Evolutionary conservation across 2,329 filamentous ascomycete genomes (phyloP).

Genomic region (Fusarium tuaranense): DNA sequence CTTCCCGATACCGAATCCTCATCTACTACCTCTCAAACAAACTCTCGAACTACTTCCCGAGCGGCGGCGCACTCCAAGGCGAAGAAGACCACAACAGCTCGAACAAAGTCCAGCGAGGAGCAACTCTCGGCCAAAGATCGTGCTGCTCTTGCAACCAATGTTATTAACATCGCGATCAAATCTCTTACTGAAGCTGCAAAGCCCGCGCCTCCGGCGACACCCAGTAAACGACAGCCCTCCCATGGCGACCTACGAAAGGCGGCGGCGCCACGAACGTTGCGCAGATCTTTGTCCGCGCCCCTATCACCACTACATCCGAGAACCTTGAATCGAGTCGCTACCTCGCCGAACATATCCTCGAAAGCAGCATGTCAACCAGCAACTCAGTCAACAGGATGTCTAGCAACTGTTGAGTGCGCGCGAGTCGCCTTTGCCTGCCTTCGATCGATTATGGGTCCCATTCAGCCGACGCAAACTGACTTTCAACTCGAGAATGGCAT

Average conservation of each 20-base stretch:
- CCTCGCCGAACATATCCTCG: conserved; percentile 58
- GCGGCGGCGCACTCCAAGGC: conserved; percentile 41
- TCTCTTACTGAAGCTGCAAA: conserved; percentile 76
- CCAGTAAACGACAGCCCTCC: conserved; percentile 49
- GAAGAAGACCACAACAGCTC: conserved; percentile 31
- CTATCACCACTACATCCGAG: conserved; percentile 72
- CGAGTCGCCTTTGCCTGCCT: conserved; percentile 75
- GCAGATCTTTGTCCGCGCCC: conserved; percentile 68
- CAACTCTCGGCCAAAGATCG: conserved; percentile 62
- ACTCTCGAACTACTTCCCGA: conserved; percentile 44
- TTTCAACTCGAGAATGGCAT: conserved; percentile 81
- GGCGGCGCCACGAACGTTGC: conserved; percentile 56
- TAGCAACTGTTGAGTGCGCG: conserved; percentile 76
- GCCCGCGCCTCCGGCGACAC: conserved; percentile 48
- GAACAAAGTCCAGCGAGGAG: conserved; percentile 38
- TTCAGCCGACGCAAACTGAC: conserved; percentile 66
- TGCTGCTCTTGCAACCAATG: conserved; percentile 76
- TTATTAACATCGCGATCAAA: conserved; percentile 78
- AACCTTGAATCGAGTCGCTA: conserved; percentile 70
- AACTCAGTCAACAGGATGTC: conserved; percentile 56
- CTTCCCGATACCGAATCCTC: conserved; percentile 48
- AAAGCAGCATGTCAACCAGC: conserved; percentile 48
- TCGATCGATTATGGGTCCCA: conserved; percentile 66
- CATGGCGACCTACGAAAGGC: conserved; percentile 51
- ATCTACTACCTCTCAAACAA: conserved; percentile 42